These are phyloP conservation scores for Polytrichum commune DNA, from an alignment of 225 moss, liverwort and hornwort genomes.

Conservation along the genomic window DNA sequence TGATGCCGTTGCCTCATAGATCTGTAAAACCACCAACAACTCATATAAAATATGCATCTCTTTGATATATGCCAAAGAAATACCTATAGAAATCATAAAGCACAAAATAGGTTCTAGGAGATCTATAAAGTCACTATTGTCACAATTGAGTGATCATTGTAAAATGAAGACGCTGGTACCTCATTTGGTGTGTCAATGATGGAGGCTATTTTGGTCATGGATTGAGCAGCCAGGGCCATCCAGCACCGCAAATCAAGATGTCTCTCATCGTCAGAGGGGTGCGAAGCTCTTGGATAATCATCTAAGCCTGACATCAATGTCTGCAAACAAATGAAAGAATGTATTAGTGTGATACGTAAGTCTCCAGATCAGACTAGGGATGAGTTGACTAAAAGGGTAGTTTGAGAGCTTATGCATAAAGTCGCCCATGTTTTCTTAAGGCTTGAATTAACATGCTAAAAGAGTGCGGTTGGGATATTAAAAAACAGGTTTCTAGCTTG, in stretches of 20 bases:
- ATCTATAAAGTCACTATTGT: neutral
- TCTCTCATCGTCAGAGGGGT: constrained; percentile 87
- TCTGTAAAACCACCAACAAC: constrained; percentile 30
- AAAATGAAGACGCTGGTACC: constrained; percentile 24
- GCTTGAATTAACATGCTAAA: too few species aligned
- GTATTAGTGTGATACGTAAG: too few species aligned
- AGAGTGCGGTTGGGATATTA: too few species aligned
- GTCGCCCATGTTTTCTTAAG: too few species aligned
- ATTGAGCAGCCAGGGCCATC: constrained; percentile 90
- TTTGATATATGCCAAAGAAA: neutral
- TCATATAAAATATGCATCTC: neutral
- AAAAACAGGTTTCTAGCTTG: too few species aligned
- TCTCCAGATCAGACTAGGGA: too few species aligned
- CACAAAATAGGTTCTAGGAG: neutral
- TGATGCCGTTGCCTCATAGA: constrained; percentile 67
- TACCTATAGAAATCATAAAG: neutral
- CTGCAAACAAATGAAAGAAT: constrained; percentile 26
- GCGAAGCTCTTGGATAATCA: constrained; percentile 98
- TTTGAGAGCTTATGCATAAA: too few species aligned
- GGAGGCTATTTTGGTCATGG: constrained; percentile 66
- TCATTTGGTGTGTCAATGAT: constrained; percentile 64
- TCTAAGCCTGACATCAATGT: constrained; percentile 94
- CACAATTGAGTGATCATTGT: neutral
- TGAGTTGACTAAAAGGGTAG: too few species aligned
- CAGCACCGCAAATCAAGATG: constrained; percentile 97